These are phyloP conservation scores for Colletotrichum shisoi DNA, from an alignment of 2,329 filamentous ascomycete species.

Conservation along the genomic window DNA sequence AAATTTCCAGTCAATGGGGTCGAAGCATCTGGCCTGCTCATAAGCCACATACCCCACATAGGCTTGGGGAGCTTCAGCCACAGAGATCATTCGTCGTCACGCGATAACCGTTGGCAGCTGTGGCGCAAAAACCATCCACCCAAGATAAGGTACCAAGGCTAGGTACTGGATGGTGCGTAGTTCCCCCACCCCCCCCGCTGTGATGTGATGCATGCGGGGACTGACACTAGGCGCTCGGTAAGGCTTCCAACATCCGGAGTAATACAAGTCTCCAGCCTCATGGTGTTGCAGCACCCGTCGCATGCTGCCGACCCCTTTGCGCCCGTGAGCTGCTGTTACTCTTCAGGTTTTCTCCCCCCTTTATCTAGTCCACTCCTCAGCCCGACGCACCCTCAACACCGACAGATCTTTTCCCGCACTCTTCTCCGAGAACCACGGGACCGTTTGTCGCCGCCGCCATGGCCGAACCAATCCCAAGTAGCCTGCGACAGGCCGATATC, in stretches of 20 bases:
- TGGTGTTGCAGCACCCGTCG: constrained; percentile 30
- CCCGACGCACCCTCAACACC: neutral
- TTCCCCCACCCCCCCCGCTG: constrained; percentile 26
- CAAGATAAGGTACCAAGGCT: neutral
- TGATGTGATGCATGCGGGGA: constrained; percentile 35
- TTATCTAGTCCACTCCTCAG: neutral
- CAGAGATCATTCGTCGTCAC: neutral
- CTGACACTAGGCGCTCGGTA: constrained; percentile 8
- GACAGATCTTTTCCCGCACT: neutral
- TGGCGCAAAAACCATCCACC: constrained; percentile 17
- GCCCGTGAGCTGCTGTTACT: constrained; percentile 25
- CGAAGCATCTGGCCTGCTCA: constrained; percentile 7
- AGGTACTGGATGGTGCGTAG: neutral
- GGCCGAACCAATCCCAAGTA: constrained; percentile 74
- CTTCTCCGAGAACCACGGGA: neutral
- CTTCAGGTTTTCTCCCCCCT: neutral
- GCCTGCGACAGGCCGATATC: constrained; percentile 81
- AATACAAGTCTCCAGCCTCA: constrained; percentile 26
- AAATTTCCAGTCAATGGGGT: constrained; percentile 36
- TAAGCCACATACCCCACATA: constrained; percentile 37
- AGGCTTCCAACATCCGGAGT: constrained; percentile 26
- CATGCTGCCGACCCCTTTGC: constrained; percentile 19
- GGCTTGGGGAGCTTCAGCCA: constrained; percentile 40
- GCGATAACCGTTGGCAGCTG: neutral
- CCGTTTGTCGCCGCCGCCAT: constrained; percentile 55